phyloP scores from a whole-genome alignment of 305 asterid species.

The Solanum chacoense region DNA sequence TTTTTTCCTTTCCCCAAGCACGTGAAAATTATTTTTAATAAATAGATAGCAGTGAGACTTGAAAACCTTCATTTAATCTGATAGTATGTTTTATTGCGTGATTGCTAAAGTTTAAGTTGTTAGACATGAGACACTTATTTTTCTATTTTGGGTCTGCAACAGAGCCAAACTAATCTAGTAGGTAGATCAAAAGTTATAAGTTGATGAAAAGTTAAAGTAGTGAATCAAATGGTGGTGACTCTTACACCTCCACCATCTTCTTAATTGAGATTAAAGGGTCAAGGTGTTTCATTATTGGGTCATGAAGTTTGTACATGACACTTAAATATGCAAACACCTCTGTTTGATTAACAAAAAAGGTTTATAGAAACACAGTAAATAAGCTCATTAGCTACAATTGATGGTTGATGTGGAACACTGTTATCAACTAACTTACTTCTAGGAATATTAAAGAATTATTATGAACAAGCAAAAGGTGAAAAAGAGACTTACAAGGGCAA shows the following conservation, averaged over 20 bases:
- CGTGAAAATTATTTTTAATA: not conserved
- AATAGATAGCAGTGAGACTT: not conserved
- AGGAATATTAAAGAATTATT: not conserved
- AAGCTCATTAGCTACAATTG: not conserved
- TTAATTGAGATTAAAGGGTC: not conserved
- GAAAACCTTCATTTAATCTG: not conserved
- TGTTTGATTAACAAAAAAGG: not conserved
- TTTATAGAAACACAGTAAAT: not conserved
- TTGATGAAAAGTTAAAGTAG: not conserved
- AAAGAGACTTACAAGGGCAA: constrained; percentile 61
- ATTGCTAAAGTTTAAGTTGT: not conserved
- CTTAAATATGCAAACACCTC: not conserved
- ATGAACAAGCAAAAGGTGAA: not conserved
- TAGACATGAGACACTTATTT: not conserved
- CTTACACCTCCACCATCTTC: not conserved
- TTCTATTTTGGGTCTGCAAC: not conserved
- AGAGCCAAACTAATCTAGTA: not conserved
- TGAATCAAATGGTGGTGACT: not conserved
- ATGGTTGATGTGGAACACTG: not conserved
- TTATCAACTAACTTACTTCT: not conserved
- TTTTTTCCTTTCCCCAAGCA: not conserved
- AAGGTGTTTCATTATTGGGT: not conserved
- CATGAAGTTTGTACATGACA: not conserved
- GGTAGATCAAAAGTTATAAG: not conserved
- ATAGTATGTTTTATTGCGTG: not conserved